Evolutionary conservation across 1,284 basidiomycete genomes (phyloP).

Genomic region (Spongispora temasekensis): DNA sequence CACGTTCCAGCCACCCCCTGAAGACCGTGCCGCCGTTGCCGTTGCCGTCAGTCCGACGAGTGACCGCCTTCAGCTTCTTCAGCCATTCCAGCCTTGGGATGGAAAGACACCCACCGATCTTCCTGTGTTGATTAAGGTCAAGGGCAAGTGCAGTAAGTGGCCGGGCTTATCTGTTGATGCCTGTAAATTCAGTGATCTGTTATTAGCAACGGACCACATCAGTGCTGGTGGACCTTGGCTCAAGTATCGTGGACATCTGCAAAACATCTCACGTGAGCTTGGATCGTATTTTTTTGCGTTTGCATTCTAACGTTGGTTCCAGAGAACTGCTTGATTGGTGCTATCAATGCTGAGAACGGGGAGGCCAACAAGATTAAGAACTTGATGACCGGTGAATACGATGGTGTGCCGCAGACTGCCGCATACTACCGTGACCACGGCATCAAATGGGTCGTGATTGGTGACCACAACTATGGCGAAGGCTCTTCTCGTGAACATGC

Average conservation of each 20-base stretch:
- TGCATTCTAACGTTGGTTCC: not conserved
- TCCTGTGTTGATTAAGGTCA: slow-evolving; percentile 96
- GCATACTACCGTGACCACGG: not conserved
- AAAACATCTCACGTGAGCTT: not conserved
- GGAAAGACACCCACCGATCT: slow-evolving; percentile 90
- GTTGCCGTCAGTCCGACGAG: slow-evolving; percentile 89
- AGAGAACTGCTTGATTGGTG: not conserved
- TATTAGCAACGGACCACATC: not conserved
- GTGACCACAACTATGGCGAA: not conserved
- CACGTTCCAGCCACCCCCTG: slow-evolving; percentile 95
- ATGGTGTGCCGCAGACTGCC: not conserved
- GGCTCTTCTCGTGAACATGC: not conserved
- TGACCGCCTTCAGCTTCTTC: slow-evolving; percentile 93
- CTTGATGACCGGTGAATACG: not conserved
- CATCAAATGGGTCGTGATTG: not conserved
- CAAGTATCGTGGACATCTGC: not conserved
- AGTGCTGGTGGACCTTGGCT: not conserved
- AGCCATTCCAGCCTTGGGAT: slow-evolving; percentile 92
- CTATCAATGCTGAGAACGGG: not conserved
- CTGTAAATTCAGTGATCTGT: not conserved
- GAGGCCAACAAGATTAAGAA: not conserved
- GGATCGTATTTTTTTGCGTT: not conserved
- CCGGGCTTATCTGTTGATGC: not conserved
- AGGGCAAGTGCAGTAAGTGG: slow-evolving; percentile 94
- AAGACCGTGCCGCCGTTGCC: slow-evolving; percentile 78